These are phyloP conservation scores for Posidonia australis DNA, from an alignment of 106 monocot species.

Conservation along the genomic window DNA sequence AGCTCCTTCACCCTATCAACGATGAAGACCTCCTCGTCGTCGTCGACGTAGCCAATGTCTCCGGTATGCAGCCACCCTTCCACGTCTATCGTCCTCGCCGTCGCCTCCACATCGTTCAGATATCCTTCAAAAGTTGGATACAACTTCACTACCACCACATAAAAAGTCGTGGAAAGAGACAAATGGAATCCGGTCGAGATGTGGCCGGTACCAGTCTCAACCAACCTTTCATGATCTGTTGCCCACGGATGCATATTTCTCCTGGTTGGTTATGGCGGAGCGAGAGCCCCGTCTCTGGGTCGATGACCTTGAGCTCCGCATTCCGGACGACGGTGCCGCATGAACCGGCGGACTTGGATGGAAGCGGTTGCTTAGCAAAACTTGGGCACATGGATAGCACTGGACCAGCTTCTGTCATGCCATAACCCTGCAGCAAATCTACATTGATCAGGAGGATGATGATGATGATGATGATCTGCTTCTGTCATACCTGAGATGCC, in stretches of 20 bases:
- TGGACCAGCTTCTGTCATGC: constrained; percentile 77
- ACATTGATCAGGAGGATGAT: no score
- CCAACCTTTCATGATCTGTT: constrained; percentile 56
- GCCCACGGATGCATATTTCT: constrained; percentile 66
- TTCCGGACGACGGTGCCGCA: constrained; percentile 67
- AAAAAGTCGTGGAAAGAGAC: no score
- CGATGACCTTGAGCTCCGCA: constrained; percentile 58
- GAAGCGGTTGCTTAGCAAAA: constrained; percentile 39
- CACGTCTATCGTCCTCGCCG: constrained; percentile 64
- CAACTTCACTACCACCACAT: no score
- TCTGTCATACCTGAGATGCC: no score
- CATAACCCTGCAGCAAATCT: constrained; percentile 50
- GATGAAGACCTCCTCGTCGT: constrained; percentile 92
- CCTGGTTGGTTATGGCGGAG: constrained; percentile 41
- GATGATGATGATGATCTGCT: no score
- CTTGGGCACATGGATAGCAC: constrained; percentile 66
- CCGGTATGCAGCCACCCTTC: constrained; percentile 97
- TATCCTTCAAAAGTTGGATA: constrained; percentile 72
- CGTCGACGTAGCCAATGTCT: constrained; percentile 88
- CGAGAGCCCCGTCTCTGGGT: constrained; percentile 51
- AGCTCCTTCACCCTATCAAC: constrained; percentile 95
- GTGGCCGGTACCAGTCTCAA: no score
- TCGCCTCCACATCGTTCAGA: constrained; percentile 74
- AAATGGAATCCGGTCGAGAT: no score
- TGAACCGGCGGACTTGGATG: constrained; percentile 42